These are phyloP conservation scores for Colletotrichum chrysophilum DNA, from an alignment of 2,329 filamentous ascomycete species.

Conservation along the genomic window DNA sequence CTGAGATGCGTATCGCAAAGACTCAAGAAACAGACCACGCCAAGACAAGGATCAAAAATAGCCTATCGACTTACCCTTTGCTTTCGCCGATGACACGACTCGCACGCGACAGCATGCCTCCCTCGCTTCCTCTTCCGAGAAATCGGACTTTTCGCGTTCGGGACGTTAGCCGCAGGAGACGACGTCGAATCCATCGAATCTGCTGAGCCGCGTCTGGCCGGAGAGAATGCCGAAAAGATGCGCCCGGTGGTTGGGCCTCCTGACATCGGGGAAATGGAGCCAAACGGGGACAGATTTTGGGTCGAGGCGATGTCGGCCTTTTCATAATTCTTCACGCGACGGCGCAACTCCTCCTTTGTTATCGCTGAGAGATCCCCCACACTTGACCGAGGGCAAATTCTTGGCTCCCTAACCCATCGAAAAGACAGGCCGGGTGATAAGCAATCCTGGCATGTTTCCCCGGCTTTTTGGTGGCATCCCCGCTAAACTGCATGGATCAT, in stretches of 20 bases:
- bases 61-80: constrained; percentile 8
- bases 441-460: not conserved
- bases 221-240: not conserved
- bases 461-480: not conserved
- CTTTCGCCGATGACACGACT: constrained; percentile 21
- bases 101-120: constrained; percentile 16
- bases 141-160: not conserved
- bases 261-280: constrained; percentile 9
- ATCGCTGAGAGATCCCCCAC: not conserved
- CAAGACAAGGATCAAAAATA: not conserved
- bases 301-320: constrained; percentile 15
- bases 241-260: not conserved
- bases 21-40: not conserved
- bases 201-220: not conserved
- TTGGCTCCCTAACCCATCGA: not conserved
- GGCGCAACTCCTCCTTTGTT: not conserved
- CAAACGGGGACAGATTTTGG: not conserved
- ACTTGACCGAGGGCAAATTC: constrained; percentile 5
- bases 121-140: constrained; percentile 12
- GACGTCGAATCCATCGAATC: not conserved
- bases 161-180: not conserved
- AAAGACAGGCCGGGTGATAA: not conserved
- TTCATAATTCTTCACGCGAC: not conserved
- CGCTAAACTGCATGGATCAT: constrained; percentile 9
- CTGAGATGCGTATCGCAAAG: not conserved